Conservation (phyloP, 108 stramenopile genomes). For the Nannochloropsis granulata region DNA sequence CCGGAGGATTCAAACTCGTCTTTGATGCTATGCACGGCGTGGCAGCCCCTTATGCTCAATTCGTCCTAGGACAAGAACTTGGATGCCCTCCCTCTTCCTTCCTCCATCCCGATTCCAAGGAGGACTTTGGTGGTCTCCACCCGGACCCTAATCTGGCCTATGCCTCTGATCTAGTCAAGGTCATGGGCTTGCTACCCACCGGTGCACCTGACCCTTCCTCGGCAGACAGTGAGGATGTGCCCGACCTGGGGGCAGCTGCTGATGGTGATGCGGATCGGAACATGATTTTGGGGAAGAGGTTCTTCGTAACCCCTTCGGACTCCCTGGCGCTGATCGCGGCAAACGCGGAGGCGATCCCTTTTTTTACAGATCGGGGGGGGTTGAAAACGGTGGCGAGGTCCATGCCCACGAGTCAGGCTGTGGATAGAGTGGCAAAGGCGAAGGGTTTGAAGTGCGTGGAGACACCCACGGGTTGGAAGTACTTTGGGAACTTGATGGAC, state of each 20-base stretch:
- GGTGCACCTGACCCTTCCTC: background rate
- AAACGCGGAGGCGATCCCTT: conserved; percentile 20
- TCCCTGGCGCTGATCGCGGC: conserved; percentile 30
- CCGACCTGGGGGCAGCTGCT: conserved; percentile 23
- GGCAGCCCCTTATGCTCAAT: conserved; percentile 18
- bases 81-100: background rate
- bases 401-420: conserved; percentile 29
- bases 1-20: conserved; percentile 15
- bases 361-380: conserved; percentile 10
- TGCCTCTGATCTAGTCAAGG: conserved; percentile 14
- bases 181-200: conserved; percentile 13
- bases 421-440: conserved; percentile 16
- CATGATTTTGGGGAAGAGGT: conserved; percentile 27
- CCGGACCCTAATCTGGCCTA: conserved; percentile 32
- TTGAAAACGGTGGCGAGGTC: conserved; percentile 20
- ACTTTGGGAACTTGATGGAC: conserved; percentile 37
- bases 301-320: conserved; percentile 30
- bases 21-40: conserved; percentile 31
- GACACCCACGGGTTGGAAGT: conserved; percentile 36
- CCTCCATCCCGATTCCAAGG: conserved; percentile 6
- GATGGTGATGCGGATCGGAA: conserved; percentile 33
- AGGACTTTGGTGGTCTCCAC: conserved; percentile 23
- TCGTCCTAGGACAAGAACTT: conserved; percentile 1
- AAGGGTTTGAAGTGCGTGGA: conserved; percentile 19
- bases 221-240: background rate